These are phyloP conservation scores for Plectosphaerella cucumerina DNA, from an alignment of 2,329 filamentous ascomycete genomes.

Conservation along the genomic window DNA sequence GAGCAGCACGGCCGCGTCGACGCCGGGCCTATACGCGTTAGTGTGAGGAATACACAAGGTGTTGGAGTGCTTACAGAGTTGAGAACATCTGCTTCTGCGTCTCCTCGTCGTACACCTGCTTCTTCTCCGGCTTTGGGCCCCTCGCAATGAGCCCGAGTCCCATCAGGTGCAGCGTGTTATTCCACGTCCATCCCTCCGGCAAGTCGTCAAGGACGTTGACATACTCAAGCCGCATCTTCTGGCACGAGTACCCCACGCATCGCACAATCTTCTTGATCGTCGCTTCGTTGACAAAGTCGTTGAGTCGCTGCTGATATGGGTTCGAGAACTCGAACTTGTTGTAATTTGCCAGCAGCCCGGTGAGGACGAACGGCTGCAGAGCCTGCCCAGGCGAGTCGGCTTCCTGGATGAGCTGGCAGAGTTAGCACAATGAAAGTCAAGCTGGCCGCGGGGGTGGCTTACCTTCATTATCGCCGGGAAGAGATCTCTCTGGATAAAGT, in stretches of 20 bases:
- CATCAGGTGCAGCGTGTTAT: slow-evolving; percentile 76
- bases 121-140: slow-evolving; percentile 59
- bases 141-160: slow-evolving; percentile 74
- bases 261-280: slow-evolving; percentile 79
- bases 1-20: slow-evolving; percentile 74
- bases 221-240: slow-evolving; percentile 67
- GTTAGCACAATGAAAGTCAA: not conserved
- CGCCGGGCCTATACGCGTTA: slow-evolving; percentile 58
- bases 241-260: slow-evolving; percentile 71
- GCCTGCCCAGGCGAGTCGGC: slow-evolving; percentile 59
- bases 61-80: slow-evolving; percentile 56
- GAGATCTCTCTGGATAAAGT: slow-evolving; percentile 90
- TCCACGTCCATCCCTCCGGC: slow-evolving; percentile 83
- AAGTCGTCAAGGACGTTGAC: slow-evolving; percentile 84
- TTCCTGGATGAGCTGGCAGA: slow-evolving; percentile 71
- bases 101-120: slow-evolving; percentile 65
- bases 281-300: slow-evolving; percentile 91
- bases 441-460: slow-evolving; percentile 13
- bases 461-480: slow-evolving; percentile 96
- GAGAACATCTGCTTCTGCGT: slow-evolving; percentile 79
- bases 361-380: slow-evolving; percentile 73
- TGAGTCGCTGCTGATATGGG: slow-evolving; percentile 84
- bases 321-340: slow-evolving; percentile 99
- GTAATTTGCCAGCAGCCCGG: slow-evolving; percentile 91
- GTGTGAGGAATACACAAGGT: slow-evolving; percentile 8